Conservation (phyloP, 2,329 filamentous ascomycete genomes). For the Cercospora canescens region DNA sequence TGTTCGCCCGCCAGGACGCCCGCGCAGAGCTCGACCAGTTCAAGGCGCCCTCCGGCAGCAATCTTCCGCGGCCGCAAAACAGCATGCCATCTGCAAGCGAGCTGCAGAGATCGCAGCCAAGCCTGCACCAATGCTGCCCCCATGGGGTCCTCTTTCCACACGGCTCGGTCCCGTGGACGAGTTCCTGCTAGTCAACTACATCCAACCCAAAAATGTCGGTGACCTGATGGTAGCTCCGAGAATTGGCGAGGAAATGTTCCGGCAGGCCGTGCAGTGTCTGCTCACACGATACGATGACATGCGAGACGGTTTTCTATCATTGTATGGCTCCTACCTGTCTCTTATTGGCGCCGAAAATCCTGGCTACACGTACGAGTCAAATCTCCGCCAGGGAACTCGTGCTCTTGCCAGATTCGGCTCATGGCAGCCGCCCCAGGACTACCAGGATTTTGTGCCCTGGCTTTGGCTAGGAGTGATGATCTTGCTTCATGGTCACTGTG, state of each 20-base stretch:
- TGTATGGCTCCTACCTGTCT: slow-evolving; percentile 4
- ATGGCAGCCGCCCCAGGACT: neutral
- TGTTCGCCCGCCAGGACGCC: slow-evolving; percentile 1
- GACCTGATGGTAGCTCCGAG: slow-evolving; percentile 3
- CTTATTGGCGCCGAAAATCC: neutral
- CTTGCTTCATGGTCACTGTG: slow-evolving; percentile 1
- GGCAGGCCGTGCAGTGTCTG: neutral
- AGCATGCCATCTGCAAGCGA: neutral
- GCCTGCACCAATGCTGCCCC: neutral
- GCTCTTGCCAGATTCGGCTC: slow-evolving; percentile 8
- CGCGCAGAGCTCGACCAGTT: neutral
- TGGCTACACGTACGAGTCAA: slow-evolving; percentile 1
- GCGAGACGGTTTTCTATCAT: slow-evolving; percentile 6
- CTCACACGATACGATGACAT: slow-evolving; percentile 3
- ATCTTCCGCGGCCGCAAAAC: too few relatives aligned
- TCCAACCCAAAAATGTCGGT: neutral
- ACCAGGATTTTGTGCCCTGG: slow-evolving; percentile 9
- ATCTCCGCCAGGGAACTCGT: neutral
- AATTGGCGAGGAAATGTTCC: slow-evolving; percentile 9
- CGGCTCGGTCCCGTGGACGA: neutral
- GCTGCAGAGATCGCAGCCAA: neutral
- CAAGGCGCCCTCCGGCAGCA: neutral
- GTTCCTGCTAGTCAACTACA: neutral
- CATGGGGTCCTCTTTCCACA: neutral
- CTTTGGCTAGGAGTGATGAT: slow-evolving; percentile 7